A percentile compares a stretch with the other conserved stretches of the same genome.
phyloP scores from a whole-genome alignment of 257 asterid genomes.

The Fraxinus quadrangulata region DNA sequence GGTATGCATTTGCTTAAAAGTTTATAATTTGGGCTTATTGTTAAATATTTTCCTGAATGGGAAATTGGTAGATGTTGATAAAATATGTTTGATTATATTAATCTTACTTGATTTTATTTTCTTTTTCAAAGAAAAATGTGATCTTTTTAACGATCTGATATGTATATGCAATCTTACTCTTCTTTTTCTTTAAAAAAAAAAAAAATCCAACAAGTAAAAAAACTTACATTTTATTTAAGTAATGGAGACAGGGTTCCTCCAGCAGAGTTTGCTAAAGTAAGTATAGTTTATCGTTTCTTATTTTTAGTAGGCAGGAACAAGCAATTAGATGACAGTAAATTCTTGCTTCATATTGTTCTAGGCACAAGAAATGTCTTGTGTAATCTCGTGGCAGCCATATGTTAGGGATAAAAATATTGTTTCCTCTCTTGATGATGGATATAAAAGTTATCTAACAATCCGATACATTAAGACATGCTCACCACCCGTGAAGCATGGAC shows the following conservation, averaged over 20 bases:
- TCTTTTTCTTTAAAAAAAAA: neutral
- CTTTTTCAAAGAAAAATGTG: neutral
- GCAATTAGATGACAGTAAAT: neutral
- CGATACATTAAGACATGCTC: neutral
- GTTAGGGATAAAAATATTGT: neutral
- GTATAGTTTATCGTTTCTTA: constrained; percentile 29
- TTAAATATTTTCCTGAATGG: neutral
- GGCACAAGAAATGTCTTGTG: neutral
- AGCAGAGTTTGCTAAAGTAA: constrained; percentile 86
- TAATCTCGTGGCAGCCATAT: constrained; percentile 2
- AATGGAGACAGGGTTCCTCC: constrained; percentile 97
- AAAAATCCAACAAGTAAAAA: too few relatives aligned
- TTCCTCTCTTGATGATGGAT: neutral
- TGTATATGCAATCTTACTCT: neutral
- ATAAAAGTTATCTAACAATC: neutral
- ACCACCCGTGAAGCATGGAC: neutral
- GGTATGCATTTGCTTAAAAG: constrained; percentile 2
- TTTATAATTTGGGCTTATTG: neutral
- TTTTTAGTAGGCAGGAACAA: constrained; percentile 5
- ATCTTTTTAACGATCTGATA: neutral
- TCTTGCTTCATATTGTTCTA: constrained; percentile 1
- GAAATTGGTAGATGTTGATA: neutral
- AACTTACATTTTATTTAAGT: too few relatives aligned
- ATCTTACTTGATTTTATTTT: neutral
- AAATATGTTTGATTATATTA: neutral